Base-by-base conservation (phyloP, 306 rosid species). In the Dalbergia cultrata region DNA sequence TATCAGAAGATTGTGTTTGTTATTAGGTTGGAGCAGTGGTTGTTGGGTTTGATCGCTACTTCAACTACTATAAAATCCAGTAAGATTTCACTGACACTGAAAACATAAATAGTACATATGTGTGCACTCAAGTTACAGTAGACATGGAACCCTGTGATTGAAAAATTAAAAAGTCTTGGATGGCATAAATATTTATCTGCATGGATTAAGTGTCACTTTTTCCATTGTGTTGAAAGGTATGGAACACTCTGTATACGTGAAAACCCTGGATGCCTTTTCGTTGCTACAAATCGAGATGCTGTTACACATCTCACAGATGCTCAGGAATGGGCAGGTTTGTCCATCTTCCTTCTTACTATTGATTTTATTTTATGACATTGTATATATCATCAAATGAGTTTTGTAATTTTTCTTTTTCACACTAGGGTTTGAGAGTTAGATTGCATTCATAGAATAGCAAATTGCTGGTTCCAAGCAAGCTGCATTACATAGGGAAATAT, bases 301-400 rank as follows among this genome's bases (percentile, higher is more conserved):
- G 99, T 95, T 74, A 95, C 99, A 79, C 99, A 95, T 90, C 97
- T 95, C 74, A 95, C 98, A 35, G 99, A 95, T 83, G 98, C 98
- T 81, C 99, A 95, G 85, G 99, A 95, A 91, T 95, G 99, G 99
- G 99, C 99, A 80, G 98, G 99, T 95, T 80, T 54, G 67, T 69
- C 44, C 81, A 80, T 84, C 80, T 70, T 39, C 67, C 68, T 66
- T 56, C 70, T 50, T 11, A n/a, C 16, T 70, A 52, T 43, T 67
- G 65, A 43, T 37, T 21, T 75, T 31, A 13, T 70, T 49, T 26
- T 19, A n/a, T 41, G 72, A 85, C 56, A 60, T 58, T 71, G 70
- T 45, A 18, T 62, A 56, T 62, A 43, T 81, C 78, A 77, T 77
- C 44, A 50, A 68, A 31, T 4, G 74, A 80, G 45, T 33, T 5